These are phyloP conservation scores for Pelargonium nanum DNA, from an alignment of 345 rosid genomes.

Conservation along the genomic window DNA sequence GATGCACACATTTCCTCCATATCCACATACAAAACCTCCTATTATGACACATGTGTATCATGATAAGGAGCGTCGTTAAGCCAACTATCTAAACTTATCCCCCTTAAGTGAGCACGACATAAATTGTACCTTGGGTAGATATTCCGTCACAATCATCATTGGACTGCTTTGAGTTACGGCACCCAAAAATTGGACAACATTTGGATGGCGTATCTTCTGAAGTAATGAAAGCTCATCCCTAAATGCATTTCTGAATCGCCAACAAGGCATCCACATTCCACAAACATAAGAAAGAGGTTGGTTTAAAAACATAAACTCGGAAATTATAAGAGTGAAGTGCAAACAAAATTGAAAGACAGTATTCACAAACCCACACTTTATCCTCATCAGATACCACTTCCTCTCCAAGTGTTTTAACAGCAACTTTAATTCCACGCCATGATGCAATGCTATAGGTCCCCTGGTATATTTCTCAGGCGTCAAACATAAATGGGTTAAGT, in stretches of 20 bases:
- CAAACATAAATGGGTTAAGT: not conserved
- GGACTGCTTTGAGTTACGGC: constrained; percentile 96
- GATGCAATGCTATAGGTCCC: constrained; percentile 71
- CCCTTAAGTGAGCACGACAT: too few species aligned
- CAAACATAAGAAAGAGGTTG: too few species aligned
- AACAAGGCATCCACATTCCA: too few species aligned
- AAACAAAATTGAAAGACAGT: too few species aligned
- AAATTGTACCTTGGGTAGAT: constrained; percentile 83
- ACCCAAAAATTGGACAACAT: constrained; percentile 92
- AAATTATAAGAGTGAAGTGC: too few species aligned
- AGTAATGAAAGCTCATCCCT: constrained; percentile 89
- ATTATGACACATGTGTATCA: too few species aligned
- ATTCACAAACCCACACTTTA: constrained; percentile 77
- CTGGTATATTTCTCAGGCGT: constrained; percentile 22
- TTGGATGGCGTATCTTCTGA: constrained; percentile 90
- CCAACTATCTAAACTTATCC: too few species aligned
- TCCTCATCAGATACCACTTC: constrained; percentile 59
- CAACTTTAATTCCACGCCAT: constrained; percentile 96
- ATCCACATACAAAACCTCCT: too few species aligned
- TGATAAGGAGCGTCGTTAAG: too few species aligned
- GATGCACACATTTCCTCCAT: too few species aligned
- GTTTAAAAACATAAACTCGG: constrained; percentile 5
- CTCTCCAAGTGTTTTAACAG: constrained; percentile 77
- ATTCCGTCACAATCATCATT: constrained; percentile 96
- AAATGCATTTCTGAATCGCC: constrained; percentile 62